These are phyloP conservation scores for Puya raimondii DNA, from an alignment of 176 grass and related monocot species.

Conservation along the genomic window DNA sequence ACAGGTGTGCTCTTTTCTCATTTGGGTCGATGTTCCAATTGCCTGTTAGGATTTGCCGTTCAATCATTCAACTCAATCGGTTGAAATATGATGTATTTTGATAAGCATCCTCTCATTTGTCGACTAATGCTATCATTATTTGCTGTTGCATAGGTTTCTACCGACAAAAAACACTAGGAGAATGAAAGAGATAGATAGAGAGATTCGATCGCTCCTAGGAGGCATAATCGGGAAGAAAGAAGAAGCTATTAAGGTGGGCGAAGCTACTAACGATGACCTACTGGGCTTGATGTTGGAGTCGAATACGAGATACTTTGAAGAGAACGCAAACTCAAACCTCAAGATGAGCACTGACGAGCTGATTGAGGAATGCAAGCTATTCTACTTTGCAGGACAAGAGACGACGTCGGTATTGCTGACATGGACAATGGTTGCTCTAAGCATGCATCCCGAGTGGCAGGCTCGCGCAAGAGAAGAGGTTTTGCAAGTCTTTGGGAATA, in stretches of 20 bases:
- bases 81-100: not conserved
- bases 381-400: conserved; percentile 84
- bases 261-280: conserved; percentile 37
- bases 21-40: not conserved
- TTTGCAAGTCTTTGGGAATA: conserved; percentile 42
- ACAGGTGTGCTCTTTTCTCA: conserved; percentile 22
- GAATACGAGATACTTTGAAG: conserved; percentile 35
- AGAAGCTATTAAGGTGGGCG: conserved; percentile 28
- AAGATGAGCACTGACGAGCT: conserved; percentile 55
- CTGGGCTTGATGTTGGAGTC: conserved; percentile 69
- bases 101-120: not conserved
- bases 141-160: conserved; percentile 32
- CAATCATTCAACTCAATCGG: not conserved
- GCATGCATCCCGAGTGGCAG: conserved; percentile 82
- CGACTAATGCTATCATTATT: not conserved
- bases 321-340: conserved; percentile 14
- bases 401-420: conserved; percentile 75
- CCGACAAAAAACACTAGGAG: conserved; percentile 58
- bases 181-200: conserved; percentile 31
- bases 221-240: conserved; percentile 57
- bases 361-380: conserved; percentile 80
- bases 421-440: conserved; percentile 58
- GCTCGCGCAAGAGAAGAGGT: conserved; percentile 66
- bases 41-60: not conserved
- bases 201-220: conserved; percentile 30